A percentile compares a stretch with the other conserved stretches of the same genome.
phyloP scores from a whole-genome alignment of 2,329 filamentous ascomycete species.

The Neofusicoccum laricinum region DNA sequence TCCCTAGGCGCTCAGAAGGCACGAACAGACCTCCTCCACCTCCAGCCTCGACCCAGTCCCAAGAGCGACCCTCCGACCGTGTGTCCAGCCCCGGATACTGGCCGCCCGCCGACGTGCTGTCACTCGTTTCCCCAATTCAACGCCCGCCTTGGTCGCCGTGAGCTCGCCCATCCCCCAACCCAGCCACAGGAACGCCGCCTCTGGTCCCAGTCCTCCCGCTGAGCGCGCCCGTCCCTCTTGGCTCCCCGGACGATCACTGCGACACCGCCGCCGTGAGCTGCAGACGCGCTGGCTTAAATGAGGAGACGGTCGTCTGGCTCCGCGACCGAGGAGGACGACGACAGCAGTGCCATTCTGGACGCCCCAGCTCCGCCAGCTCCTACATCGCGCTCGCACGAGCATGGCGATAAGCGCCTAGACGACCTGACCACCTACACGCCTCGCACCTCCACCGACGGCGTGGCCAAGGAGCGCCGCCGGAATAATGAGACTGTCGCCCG shows the following conservation, averaged over 20 bases:
- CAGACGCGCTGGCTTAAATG: conserved; percentile 26
- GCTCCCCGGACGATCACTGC: conserved; percentile 13
- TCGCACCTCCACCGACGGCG: conserved; percentile 12
- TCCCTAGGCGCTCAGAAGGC: conserved; percentile 12
- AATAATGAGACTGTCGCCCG: conserved; percentile 21
- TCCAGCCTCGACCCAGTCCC: conserved; percentile 1
- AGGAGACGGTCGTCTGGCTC: conserved; percentile 40
- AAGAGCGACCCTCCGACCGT: conserved; percentile 7
- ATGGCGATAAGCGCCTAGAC: conserved; percentile 22
- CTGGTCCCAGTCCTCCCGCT: conserved; percentile 2
- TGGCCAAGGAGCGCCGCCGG: conserved; percentile 19
- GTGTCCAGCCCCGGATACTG: background rate
- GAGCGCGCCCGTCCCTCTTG: conserved; percentile 14
- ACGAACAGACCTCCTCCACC: conserved; percentile 12
- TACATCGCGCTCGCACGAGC: conserved; percentile 15
- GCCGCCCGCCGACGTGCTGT: background rate
- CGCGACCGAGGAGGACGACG: conserved; percentile 38
- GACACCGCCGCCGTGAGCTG: background rate
- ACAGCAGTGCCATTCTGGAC: conserved; percentile 21
- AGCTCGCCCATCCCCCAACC: no score
- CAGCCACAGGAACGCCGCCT: background rate
- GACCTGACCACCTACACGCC: conserved; percentile 15
- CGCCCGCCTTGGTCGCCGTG: background rate
- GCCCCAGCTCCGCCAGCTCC: conserved; percentile 1
- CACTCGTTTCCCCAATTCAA: conserved; percentile 10